Evolutionary conservation across 2,329 filamentous ascomycete genomes (phyloP).

Genomic region (Trichoderma atroviride): DNA sequence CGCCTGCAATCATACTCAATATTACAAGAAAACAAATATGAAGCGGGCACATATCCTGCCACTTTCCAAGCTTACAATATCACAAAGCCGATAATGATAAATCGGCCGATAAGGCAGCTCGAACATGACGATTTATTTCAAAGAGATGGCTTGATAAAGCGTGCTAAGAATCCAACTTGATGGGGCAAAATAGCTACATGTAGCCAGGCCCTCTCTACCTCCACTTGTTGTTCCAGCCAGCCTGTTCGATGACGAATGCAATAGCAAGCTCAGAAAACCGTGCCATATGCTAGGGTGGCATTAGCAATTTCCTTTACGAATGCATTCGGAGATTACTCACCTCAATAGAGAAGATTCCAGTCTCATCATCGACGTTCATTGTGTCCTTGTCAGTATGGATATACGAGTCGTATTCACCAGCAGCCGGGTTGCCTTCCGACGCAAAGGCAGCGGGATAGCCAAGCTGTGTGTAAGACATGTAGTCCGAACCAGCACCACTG

Average conservation of each 20-base stretch:
- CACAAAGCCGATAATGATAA: not conserved
- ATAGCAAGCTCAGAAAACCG: slow-evolving; percentile 46
- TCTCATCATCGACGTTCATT: slow-evolving; percentile 44
- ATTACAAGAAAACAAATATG: not conserved
- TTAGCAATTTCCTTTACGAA: slow-evolving; percentile 24
- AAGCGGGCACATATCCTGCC: not conserved
- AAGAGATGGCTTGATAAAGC: not conserved
- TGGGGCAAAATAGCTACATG: not conserved
- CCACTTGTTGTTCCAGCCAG: slow-evolving; percentile 46
- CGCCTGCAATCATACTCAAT: not conserved
- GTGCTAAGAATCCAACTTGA: not conserved
- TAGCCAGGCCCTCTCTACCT: slow-evolving; percentile 32
- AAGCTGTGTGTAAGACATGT: slow-evolving; percentile 46
- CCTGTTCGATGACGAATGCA: slow-evolving; percentile 45
- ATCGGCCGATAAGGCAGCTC: not conserved
- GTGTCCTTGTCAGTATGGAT: slow-evolving; percentile 43
- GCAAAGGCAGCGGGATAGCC: slow-evolving; percentile 46
- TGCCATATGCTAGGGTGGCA: slow-evolving; percentile 41
- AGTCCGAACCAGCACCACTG: slow-evolving; percentile 45
- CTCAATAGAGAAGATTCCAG: slow-evolving; percentile 44
- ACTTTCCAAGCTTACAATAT: not conserved
- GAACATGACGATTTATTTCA: not conserved
- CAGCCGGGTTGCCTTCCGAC: slow-evolving; percentile 42
- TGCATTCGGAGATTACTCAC: slow-evolving; percentile 32
- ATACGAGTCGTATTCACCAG: slow-evolving; percentile 41